Conservation (phyloP, 306 rosid genomes). For the Trichosanthes truncata region DNA sequence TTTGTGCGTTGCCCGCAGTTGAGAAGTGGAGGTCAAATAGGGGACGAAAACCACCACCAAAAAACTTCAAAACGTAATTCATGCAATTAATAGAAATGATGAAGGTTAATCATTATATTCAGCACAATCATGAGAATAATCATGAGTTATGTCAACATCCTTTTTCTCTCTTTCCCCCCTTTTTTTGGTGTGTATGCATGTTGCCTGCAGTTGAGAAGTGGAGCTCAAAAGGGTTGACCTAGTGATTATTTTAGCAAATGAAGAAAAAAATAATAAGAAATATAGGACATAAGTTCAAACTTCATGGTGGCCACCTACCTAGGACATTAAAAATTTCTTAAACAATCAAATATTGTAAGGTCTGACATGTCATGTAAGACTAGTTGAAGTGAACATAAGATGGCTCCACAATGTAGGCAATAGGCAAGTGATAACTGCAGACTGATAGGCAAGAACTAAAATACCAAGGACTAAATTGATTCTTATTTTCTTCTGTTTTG, state of each 20-base stretch:
- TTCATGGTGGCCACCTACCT: neutral
- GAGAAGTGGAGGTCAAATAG: neutral
- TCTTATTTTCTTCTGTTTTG: neutral
- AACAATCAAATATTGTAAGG: neutral
- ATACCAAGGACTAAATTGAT: neutral
- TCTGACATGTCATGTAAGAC: neutral
- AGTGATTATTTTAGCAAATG: neutral
- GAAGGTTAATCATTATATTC: neutral
- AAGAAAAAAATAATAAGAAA: neutral
- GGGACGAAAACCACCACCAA: neutral
- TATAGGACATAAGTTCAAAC: neutral
- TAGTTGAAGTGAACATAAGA: neutral
- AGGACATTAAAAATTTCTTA: neutral
- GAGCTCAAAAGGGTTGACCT: neutral
- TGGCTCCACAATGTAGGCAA: constrained; percentile 1
- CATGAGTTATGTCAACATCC: neutral
- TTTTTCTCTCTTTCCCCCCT: neutral
- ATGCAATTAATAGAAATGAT: neutral
- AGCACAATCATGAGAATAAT: neutral
- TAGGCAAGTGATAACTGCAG: neutral
- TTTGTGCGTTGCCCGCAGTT: neutral
- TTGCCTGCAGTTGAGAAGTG: neutral
- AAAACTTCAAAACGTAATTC: neutral
- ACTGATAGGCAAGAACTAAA: neutral
- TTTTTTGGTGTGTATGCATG: neutral